Percentiles rank a stretch among this genome's conserved stretches.
Conservation (phyloP, 2,329 filamentous ascomycete species). For the Sclerotinia borealis region DNA sequence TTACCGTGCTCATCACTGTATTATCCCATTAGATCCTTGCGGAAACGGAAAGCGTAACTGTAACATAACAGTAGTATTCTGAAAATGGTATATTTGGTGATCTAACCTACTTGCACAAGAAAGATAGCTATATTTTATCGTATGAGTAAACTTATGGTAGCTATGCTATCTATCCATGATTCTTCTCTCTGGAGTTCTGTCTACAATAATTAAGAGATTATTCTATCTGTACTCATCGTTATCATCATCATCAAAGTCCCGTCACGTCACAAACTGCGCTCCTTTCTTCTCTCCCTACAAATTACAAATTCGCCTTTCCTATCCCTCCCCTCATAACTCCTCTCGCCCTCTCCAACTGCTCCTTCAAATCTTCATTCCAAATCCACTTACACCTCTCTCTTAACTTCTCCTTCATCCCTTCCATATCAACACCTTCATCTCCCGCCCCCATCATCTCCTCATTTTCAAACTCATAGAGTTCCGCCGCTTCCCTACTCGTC, state of each 20-base stretch:
- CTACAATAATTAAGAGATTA: no score
- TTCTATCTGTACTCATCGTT: not conserved
- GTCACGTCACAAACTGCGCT: not conserved
- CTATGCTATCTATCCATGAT: no score
- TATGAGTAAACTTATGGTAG: no score
- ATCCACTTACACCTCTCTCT: constrained; percentile 34
- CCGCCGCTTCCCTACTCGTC: constrained; percentile 26
- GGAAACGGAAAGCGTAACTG: no score
- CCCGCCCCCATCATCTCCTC: constrained; percentile 34
- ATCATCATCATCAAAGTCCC: not conserved
- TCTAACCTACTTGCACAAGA: no score
- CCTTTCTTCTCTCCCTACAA: no score
- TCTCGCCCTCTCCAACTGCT: constrained; percentile 35
- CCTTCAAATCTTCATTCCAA: constrained; percentile 33
- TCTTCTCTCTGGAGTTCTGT: no score
- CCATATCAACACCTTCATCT: constrained; percentile 32
- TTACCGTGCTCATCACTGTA: no score
- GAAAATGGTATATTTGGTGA: no score
- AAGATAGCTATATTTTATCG: no score
- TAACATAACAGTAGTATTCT: no score
- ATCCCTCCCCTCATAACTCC: constrained; percentile 27
- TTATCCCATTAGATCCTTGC: no score
- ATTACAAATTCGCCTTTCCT: not conserved
- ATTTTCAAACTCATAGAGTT: constrained; percentile 41
- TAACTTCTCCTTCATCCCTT: constrained; percentile 35